phyloP scores from a whole-genome alignment of 371 early-diverging fungal genomes.

The Mucor racemosus region DNA sequence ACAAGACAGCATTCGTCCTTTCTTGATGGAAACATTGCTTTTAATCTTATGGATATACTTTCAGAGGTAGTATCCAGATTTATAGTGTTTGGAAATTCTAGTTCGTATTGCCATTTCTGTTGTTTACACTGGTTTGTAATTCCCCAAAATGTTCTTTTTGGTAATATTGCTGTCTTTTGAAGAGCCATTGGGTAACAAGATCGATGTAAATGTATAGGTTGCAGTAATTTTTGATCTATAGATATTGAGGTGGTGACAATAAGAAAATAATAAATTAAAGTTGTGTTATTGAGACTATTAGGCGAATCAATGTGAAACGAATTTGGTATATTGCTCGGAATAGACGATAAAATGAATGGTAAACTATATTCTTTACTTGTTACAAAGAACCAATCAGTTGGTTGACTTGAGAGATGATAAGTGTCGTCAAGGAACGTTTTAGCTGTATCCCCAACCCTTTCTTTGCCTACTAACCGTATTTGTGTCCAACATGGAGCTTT shows the following conservation, averaged over 20 bases:
- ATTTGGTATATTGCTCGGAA: constrained; percentile 17
- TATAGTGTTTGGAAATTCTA: constrained; percentile 22
- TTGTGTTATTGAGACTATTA: neutral
- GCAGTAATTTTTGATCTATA: neutral
- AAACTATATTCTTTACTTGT: neutral
- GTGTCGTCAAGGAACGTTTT: constrained; percentile 18
- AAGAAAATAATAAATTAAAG: constrained; percentile 2
- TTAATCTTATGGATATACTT: constrained; percentile 12
- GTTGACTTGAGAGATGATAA: constrained; percentile 10
- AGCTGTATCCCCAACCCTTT: constrained; percentile 1
- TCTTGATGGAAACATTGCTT: neutral
- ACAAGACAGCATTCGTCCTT: constrained; percentile 12
- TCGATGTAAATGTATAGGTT: constrained; percentile 13
- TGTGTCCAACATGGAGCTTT: constrained; percentile 16
- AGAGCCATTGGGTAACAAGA: neutral
- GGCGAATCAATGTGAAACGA: constrained; percentile 10
- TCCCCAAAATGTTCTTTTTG: constrained; percentile 29
- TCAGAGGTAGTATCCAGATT: neutral
- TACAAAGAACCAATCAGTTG: constrained; percentile 11
- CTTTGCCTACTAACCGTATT: constrained; percentile 19
- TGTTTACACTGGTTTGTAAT: constrained; percentile 17
- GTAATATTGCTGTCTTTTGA: neutral
- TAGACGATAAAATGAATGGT: constrained; percentile 9
- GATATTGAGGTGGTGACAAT: neutral
- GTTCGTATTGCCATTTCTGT: constrained; percentile 29